These are phyloP conservation scores for Proliferodiscus dingleyae DNA, from an alignment of 2,329 filamentous ascomycete genomes.

Conservation along the genomic window DNA sequence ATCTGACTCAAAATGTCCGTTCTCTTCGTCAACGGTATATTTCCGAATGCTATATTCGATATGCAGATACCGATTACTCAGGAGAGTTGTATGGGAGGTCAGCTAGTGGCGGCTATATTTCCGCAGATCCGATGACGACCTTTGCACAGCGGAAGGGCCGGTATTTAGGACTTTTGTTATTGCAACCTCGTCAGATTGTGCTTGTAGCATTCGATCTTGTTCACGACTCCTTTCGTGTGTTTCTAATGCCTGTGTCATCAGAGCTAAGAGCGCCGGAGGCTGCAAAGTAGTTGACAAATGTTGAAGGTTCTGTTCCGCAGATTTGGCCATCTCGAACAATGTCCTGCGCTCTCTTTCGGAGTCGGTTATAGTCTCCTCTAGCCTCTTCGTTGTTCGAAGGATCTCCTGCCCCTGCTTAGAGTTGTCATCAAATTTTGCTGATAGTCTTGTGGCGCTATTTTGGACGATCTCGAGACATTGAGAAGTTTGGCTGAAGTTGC, in stretches of 20 bases:
- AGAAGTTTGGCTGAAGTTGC: background rate
- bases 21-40: background rate
- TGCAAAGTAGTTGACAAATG: background rate
- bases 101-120: background rate
- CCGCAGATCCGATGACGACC: background rate
- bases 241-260: no score
- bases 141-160: no score
- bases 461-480: background rate
- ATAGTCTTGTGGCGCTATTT: background rate
- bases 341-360: no score
- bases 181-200: no score
- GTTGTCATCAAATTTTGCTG: background rate
- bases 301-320: background rate
- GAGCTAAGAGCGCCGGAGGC: no score
- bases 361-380: background rate
- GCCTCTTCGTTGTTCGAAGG: background rate
- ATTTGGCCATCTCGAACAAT: background rate
- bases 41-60: background rate
- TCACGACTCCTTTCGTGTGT: no score
- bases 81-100: background rate
- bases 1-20: background rate
- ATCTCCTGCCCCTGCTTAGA: background rate
- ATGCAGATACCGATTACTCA: background rate
- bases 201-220: no score
- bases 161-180: no score